These are phyloP conservation scores for Leccinum subspadiceum DNA, from an alignment of 1,284 basidiomycete genomes.

Conservation along the genomic window DNA sequence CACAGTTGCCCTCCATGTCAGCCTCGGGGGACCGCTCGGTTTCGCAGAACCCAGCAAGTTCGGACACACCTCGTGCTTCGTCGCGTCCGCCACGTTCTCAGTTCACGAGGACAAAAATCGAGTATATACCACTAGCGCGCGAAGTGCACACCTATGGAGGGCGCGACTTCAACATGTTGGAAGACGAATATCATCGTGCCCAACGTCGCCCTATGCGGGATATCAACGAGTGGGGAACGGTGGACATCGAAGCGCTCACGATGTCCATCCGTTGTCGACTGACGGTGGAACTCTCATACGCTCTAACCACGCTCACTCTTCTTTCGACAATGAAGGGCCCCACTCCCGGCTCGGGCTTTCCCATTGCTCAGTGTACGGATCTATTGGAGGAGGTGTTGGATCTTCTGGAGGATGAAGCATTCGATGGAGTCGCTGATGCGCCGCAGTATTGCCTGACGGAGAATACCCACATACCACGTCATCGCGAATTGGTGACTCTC, in stretches of 20 bases:
- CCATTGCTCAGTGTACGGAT: constrained; percentile 76
- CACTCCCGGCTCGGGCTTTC: constrained; percentile 63
- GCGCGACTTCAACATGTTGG: constrained; percentile 74
- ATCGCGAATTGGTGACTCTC: constrained; percentile 60
- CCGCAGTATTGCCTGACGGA: constrained; percentile 33
- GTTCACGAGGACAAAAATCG: constrained; percentile 76
- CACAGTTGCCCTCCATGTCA: constrained; percentile 24
- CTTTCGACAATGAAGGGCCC: constrained; percentile 74
- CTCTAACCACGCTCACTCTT: constrained; percentile 85
- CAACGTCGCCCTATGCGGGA: constrained; percentile 61
- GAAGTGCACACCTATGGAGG: constrained; percentile 83
- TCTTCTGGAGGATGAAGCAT: constrained; percentile 80
- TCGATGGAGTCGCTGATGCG: constrained; percentile 54
- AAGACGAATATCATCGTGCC: constrained; percentile 57
- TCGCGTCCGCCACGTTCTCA: constrained; percentile 40
- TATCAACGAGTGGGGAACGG: constrained; percentile 78
- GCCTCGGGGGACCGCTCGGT: constrained; percentile 20
- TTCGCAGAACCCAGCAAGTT: constrained; percentile 15
- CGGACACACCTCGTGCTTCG: constrained; percentile 18
- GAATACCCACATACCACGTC: constrained; percentile 48
- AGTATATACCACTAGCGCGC: constrained; percentile 83
- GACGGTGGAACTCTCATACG: constrained; percentile 84
- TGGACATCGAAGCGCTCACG: constrained; percentile 87
- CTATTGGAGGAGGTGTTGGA: constrained; percentile 88
- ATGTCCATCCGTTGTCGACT: constrained; percentile 90